Percentiles rank a stretch among this genome's conserved stretches.
phyloP scores from a whole-genome alignment of 306 rosid species.

The Astragalus glycyphyllos region DNA sequence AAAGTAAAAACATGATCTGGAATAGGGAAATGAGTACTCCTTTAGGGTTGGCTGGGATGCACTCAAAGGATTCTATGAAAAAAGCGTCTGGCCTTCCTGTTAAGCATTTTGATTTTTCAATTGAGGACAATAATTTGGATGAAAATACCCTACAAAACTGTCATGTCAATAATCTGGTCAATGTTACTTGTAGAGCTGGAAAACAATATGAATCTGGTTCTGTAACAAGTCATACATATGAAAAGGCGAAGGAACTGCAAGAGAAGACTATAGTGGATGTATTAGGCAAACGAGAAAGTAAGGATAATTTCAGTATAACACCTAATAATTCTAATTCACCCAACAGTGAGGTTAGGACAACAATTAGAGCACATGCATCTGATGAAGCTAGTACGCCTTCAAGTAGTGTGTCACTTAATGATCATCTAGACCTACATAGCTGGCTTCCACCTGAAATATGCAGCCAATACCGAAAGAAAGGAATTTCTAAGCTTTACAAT shows the following conservation, averaged over 20 bases:
- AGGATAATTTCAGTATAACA: slow-evolving; percentile 48
- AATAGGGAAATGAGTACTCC: slow-evolving; percentile 45
- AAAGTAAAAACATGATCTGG: slow-evolving; percentile 47
- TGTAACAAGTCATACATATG: slow-evolving; percentile 45
- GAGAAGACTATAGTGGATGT: slow-evolving; percentile 46
- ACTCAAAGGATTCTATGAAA: slow-evolving; percentile 50
- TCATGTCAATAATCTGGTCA: slow-evolving; percentile 43
- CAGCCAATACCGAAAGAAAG: slow-evolving; percentile 74
- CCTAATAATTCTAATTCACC: slow-evolving; percentile 49
- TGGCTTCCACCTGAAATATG: slow-evolving; percentile 96
- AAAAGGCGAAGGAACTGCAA: slow-evolving; percentile 46
- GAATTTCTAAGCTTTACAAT: slow-evolving; percentile 78
- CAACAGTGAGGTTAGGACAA: slow-evolving; percentile 42
- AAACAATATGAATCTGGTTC: slow-evolving; percentile 49
- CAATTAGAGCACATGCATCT: slow-evolving; percentile 48
- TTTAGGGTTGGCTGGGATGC: slow-evolving; percentile 52
- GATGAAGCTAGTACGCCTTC: slow-evolving; percentile 71
- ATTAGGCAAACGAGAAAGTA: slow-evolving; percentile 42
- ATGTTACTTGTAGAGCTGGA: slow-evolving; percentile 42
- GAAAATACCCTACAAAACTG: slow-evolving; percentile 48
- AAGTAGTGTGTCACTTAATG: slow-evolving; percentile 57
- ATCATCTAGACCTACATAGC: slow-evolving; percentile 60
- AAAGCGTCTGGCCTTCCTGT: slow-evolving; percentile 74
- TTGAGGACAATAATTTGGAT: slow-evolving; percentile 67
- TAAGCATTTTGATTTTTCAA: slow-evolving; percentile 88